phyloP scores from a whole-genome alignment of 768 basidiomycete species.

The Amyloporia xantha region DNA sequence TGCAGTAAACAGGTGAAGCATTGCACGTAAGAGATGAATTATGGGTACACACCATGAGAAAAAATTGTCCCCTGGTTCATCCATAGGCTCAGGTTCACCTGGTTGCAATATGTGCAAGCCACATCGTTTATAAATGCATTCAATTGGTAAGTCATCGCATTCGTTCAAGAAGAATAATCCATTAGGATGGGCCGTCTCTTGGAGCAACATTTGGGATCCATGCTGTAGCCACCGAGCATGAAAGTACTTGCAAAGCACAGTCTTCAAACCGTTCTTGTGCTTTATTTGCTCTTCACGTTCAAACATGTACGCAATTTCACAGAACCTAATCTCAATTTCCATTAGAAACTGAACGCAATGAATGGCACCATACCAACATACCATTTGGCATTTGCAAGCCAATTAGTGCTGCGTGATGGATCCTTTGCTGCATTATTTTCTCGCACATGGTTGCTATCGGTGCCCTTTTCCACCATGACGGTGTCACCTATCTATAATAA shows the following conservation, averaged over 20 bases:
- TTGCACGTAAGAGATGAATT: background rate
- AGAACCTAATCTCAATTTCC: slow-evolving; percentile 67
- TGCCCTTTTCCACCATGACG: slow-evolving; percentile 56
- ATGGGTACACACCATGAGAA: slow-evolving; percentile 43
- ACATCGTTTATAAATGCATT: slow-evolving; percentile 53
- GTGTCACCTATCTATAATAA: slow-evolving; percentile 49
- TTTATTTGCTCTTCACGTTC: slow-evolving; percentile 23
- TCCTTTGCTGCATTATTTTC: slow-evolving; percentile 33
- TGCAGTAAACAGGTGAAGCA: slow-evolving; percentile 17
- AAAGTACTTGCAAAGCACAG: slow-evolving; percentile 37
- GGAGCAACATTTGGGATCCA: slow-evolving; percentile 57
- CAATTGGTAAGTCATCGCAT: slow-evolving; percentile 51
- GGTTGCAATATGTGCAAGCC: slow-evolving; percentile 37
- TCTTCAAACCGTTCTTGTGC: background rate
- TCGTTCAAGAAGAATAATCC: slow-evolving; percentile 47
- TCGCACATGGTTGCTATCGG: slow-evolving; percentile 37
- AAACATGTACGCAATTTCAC: slow-evolving; percentile 59
- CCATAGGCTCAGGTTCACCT: slow-evolving; percentile 41
- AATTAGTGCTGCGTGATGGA: slow-evolving; percentile 44
- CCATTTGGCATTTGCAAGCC: slow-evolving; percentile 56
- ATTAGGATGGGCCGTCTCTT: slow-evolving; percentile 60
- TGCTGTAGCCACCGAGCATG: slow-evolving; percentile 72
- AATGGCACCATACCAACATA: slow-evolving; percentile 26
- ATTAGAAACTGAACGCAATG: background rate
- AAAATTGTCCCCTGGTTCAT: slow-evolving; percentile 42